Evolutionary conservation across 1,284 basidiomycete species (phyloP).

Genomic region (Vanrija pseudolonga): DNA sequence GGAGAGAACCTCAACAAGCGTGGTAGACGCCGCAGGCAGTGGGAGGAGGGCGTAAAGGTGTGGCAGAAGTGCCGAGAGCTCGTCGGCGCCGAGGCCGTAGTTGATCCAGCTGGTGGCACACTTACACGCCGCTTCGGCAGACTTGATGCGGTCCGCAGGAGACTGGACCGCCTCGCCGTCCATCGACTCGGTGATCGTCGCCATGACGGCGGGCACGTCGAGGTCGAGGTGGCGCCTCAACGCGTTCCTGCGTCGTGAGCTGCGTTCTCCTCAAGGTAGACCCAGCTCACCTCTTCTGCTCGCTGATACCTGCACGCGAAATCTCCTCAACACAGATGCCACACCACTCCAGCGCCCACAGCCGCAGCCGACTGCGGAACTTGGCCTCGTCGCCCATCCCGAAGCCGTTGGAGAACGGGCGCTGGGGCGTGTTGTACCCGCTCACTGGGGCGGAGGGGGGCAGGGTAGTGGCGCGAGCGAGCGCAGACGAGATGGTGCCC

Average conservation of each 20-base stretch:
- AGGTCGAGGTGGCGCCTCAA: slow-evolving; percentile 43
- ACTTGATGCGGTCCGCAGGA: slow-evolving; percentile 45
- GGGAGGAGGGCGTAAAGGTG: slow-evolving; percentile 55
- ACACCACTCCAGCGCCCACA: slow-evolving; percentile 65
- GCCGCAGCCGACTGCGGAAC: slow-evolving; percentile 27
- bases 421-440: slow-evolving; percentile 52
- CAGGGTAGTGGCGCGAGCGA: slow-evolving; percentile 28
- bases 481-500: slow-evolving; percentile 29
- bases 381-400: slow-evolving; percentile 12
- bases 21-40: slow-evolving; percentile 63
- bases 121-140: slow-evolving; percentile 66
- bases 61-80: slow-evolving; percentile 53
- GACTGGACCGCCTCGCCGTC: slow-evolving; percentile 24
- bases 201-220: slow-evolving; percentile 65
- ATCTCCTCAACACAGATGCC: slow-evolving; percentile 81
- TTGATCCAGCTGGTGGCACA: slow-evolving; percentile 78
- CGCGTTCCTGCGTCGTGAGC: slow-evolving; percentile 24
- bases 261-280: not conserved
- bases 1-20: slow-evolving; percentile 70
- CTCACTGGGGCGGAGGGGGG: slow-evolving; percentile 34
- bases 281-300: slow-evolving; percentile 66
- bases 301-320: slow-evolving; percentile 65
- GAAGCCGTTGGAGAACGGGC: slow-evolving; percentile 41
- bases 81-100: slow-evolving; percentile 61
- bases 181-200: slow-evolving; percentile 60